Evolutionary conservation across 208 protist genomes (phyloP).

Genomic region (Tetramitus jugosus): DNA sequence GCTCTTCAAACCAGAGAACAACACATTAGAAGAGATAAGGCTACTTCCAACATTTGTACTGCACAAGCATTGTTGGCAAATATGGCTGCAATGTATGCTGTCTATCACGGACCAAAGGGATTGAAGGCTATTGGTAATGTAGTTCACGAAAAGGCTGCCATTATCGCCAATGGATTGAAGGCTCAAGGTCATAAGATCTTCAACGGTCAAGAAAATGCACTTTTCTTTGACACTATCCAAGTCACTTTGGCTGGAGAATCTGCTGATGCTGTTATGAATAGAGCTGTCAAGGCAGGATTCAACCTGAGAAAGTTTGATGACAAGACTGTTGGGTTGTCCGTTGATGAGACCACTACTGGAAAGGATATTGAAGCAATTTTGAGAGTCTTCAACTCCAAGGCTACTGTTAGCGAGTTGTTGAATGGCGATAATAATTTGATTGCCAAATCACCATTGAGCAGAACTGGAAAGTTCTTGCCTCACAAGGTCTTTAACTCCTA

Average conservation of each 20-base stretch:
- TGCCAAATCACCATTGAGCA: conserved; percentile 33
- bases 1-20: conserved; percentile 95
- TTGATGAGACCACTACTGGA: conserved; percentile 83
- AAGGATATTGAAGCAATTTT: conserved; percentile 51
- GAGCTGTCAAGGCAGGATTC: conserved; percentile 62
- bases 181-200: too few species aligned
- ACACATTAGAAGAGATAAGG: conserved; percentile 91
- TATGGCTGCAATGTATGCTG: conserved; percentile 87
- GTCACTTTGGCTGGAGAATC: conserved; percentile 45
- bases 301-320: conserved; percentile 73
- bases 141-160: conserved; percentile 66
- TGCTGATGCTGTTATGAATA: conserved; percentile 49
- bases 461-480: conserved; percentile 68
- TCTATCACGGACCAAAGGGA: conserved; percentile 93
- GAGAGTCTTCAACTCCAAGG: neutral
- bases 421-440: neutral
- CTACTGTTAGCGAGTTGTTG: neutral
- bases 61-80: conserved; percentile 93
- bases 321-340: conserved; percentile 60
- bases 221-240: conserved; percentile 80
- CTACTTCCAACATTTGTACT: conserved; percentile 94
- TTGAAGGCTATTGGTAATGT: conserved; percentile 76
- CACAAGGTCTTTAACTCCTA: conserved; percentile 87
- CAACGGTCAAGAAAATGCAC: conserved; percentile 45
- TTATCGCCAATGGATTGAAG: conserved; percentile 69